Base-by-base conservation (phyloP, 495 filamentous ascomycete genomes). In the Aeminium ludgeri region DNA sequence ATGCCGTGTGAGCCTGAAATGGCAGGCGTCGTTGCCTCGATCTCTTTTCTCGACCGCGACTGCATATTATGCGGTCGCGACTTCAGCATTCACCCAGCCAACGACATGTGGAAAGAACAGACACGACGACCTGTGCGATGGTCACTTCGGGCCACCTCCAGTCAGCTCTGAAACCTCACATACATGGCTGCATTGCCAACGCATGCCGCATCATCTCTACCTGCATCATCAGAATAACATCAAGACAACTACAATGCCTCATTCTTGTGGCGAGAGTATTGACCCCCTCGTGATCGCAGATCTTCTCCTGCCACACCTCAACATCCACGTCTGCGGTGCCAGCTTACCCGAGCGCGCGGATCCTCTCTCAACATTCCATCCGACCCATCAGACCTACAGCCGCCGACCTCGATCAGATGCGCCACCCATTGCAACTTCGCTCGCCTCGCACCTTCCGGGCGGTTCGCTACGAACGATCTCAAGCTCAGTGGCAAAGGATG, bases 1-100 rank as follows among this genome's bases (percentile, higher is more conserved):
- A 95, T 64, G 83, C 84, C 17, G 77, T 95, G 30, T 92, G 66
- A 69, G n/a, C n/a, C n/a, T n/a, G 35, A 18, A 15, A n/a, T n/a
- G n/a, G n/a, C n/a, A n/a, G n/a, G n/a, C n/a, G n/a, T n/a, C n/a
- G n/a, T n/a, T n/a, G n/a, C n/a, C n/a, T n/a, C n/a, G n/a, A n/a
- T n/a, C n/a, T n/a, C n/a, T n/a, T n/a, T n/a, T n/a, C n/a, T n/a
- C n/a, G n/a, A n/a, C n/a, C n/a, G n/a, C n/a, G n/a, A n/a, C n/a
- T n/a, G n/a, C n/a, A n/a, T n/a, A n/a, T n/a, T n/a, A n/a, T n/a
- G n/a, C n/a, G n/a, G n/a, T n/a, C n/a, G n/a, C n/a, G n/a, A n/a
- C n/a, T n/a, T n/a, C n/a, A n/a, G n/a, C n/a, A n/a, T n/a, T n/a
- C n/a, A n/a, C n/a, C n/a, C n/a, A n/a, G n/a, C n/a, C n/a, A n/a